Conservation (phyloP, 2,329 filamentous ascomycete genomes). For the Dactylellina haptotyla region DNA sequence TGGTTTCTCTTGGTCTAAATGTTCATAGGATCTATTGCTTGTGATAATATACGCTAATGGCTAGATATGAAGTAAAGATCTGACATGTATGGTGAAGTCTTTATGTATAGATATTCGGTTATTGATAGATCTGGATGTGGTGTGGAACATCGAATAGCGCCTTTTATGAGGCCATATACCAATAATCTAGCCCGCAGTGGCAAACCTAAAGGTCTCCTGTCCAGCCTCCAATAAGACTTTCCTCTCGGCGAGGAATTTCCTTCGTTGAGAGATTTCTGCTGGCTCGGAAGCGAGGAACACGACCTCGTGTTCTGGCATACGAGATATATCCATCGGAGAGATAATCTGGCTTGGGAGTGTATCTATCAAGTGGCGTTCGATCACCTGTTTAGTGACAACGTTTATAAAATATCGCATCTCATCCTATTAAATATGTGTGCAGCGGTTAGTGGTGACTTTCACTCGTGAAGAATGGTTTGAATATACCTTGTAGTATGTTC, state of each 20-base stretch:
- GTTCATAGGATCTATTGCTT: too few relatives aligned
- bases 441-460: neutral
- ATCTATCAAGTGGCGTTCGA: constrained; percentile 40
- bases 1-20: too few relatives aligned
- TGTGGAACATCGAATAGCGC: too few relatives aligned
- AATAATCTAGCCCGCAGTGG: constrained; percentile 18
- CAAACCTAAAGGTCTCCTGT: constrained; percentile 36
- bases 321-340: constrained; percentile 39
- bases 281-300: constrained; percentile 33
- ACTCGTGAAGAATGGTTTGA: neutral
- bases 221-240: constrained; percentile 20
- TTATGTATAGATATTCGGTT: too few relatives aligned
- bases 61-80: too few relatives aligned
- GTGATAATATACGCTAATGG: too few relatives aligned
- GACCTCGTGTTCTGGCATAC: constrained; percentile 36
- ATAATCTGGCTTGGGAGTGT: constrained; percentile 38
- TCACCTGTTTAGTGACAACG: constrained; percentile 43
- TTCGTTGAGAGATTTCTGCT: constrained; percentile 16
- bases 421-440: constrained; percentile 4
- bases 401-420: constrained; percentile 43
- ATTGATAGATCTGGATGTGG: too few relatives aligned
- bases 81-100: too few relatives aligned
- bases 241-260: constrained; percentile 32
- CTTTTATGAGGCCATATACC: neutral
- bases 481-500: constrained; percentile 27